Evolutionary conservation across 2,329 filamentous ascomycete species (phyloP).

Genomic region (Sordariomycetes sp.): DNA sequence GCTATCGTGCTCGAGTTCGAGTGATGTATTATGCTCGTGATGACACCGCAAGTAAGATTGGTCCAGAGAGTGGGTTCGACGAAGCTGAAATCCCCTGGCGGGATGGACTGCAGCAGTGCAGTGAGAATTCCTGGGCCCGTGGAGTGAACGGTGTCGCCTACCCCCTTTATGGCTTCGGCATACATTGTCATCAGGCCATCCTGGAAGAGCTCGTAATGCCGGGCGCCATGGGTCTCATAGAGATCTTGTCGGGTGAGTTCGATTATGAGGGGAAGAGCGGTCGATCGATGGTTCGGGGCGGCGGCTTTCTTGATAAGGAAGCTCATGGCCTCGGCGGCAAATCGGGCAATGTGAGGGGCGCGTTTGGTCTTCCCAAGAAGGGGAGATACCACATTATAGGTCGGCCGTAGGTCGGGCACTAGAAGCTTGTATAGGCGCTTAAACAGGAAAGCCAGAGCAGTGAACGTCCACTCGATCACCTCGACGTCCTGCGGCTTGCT

Average conservation of each 20-base stretch:
- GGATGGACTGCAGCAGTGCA: slow-evolving; percentile 38
- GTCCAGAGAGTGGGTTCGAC: slow-evolving; percentile 40
- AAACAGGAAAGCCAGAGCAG: slow-evolving; percentile 87
- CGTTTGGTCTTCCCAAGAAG: slow-evolving; percentile 75
- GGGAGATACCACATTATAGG: slow-evolving; percentile 73
- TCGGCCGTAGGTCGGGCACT: slow-evolving; percentile 73
- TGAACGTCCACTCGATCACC: slow-evolving; percentile 97
- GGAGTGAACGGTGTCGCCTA: slow-evolving; percentile 49
- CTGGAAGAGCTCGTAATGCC: slow-evolving; percentile 59
- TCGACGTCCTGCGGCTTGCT: slow-evolving; percentile 68
- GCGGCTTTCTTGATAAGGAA: slow-evolving; percentile 88
- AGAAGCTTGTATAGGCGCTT: slow-evolving; percentile 89
- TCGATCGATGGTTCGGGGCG: slow-evolving; percentile 63
- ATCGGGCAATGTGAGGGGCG: slow-evolving; percentile 79
- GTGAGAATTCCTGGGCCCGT: slow-evolving; percentile 42
- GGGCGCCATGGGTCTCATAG: slow-evolving; percentile 35
- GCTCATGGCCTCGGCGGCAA: slow-evolving; percentile 89
- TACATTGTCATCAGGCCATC: slow-evolving; percentile 89
- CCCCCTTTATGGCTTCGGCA: slow-evolving; percentile 65
- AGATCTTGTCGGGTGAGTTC: slow-evolving; percentile 63
- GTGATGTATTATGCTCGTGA: slow-evolving; percentile 77
- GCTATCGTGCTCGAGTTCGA: slow-evolving; percentile 64
- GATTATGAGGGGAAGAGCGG: slow-evolving; percentile 60
- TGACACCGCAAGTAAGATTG: slow-evolving; percentile 61
- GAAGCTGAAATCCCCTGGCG: slow-evolving; percentile 36